phyloP scores from a whole-genome alignment of 192 early-diverging fungal species.

The Umbelopsis sp. region DNA sequence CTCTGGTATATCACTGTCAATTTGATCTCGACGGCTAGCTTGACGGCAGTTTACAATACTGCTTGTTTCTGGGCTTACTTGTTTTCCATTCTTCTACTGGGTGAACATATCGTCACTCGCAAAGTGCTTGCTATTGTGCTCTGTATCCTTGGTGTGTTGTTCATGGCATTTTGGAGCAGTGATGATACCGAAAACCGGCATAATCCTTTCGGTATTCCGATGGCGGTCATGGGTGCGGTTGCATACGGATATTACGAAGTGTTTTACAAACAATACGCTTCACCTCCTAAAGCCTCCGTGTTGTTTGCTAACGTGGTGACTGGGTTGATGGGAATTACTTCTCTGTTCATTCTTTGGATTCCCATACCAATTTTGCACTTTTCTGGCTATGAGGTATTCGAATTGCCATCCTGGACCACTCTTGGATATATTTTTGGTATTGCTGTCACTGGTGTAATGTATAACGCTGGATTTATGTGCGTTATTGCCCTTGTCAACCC shows the following conservation, averaged over 20 bases:
- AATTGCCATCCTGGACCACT: constrained; percentile 58
- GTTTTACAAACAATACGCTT: constrained; percentile 78
- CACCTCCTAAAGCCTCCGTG: constrained; percentile 61
- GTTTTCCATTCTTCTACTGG: constrained; percentile 72
- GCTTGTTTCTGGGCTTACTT: constrained; percentile 84
- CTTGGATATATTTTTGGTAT: constrained; percentile 63
- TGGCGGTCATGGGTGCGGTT: constrained; percentile 66
- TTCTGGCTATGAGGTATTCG: constrained; percentile 66
- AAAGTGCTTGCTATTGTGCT: constrained; percentile 69
- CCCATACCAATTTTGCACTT: constrained; percentile 73
- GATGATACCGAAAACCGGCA: constrained; percentile 11
- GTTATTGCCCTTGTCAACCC: constrained; percentile 71
- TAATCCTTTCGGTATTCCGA: constrained; percentile 49
- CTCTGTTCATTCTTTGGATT: constrained; percentile 68
- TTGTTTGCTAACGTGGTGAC: constrained; percentile 78
- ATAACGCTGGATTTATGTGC: constrained; percentile 80
- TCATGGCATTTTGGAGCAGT: constrained; percentile 58
- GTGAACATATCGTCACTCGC: constrained; percentile 58
- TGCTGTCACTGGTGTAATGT: constrained; percentile 70
- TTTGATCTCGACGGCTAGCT: constrained; percentile 73
- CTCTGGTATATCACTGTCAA: constrained; percentile 80
- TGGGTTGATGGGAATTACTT: constrained; percentile 69
- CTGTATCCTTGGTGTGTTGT: constrained; percentile 69
- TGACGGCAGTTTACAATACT: constrained; percentile 84
- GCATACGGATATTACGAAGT: constrained; percentile 82